Conservation (phyloP, 108 stramenopile genomes). For the Epithemia pelagica region DNA sequence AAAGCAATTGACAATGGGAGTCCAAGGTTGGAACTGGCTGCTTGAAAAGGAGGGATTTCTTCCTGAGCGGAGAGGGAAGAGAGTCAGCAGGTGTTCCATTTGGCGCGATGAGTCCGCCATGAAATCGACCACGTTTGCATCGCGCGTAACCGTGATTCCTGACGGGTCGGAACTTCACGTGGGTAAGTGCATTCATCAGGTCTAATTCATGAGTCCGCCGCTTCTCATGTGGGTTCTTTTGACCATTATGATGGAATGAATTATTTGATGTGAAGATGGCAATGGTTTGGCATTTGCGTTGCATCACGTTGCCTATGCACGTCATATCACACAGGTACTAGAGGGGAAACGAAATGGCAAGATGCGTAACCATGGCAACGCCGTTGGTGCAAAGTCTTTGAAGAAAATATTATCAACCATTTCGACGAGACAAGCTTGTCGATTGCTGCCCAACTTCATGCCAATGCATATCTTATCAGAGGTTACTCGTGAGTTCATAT, state of each 20-base stretch:
- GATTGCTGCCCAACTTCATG: conserved; percentile 27
- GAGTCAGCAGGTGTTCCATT: conserved; percentile 1
- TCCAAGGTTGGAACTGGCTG: conserved; percentile 8
- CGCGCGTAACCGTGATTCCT: not conserved
- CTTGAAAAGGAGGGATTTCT: conserved; percentile 7
- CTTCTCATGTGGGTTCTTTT: no score
- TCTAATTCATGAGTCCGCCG: no score
- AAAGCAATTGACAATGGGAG: conserved; percentile 16
- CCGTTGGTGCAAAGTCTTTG: no score
- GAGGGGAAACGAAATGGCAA: not conserved
- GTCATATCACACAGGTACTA: conserved; percentile 13
- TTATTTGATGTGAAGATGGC: no score
- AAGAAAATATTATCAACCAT: not conserved
- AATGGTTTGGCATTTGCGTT: conserved; percentile 41
- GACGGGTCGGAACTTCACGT: conserved; percentile 6
- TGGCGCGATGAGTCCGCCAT: conserved; percentile 4
- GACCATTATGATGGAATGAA: conserved; percentile 39
- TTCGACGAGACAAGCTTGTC: conserved; percentile 5
- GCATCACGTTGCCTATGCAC: conserved; percentile 31
- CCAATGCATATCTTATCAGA: conserved; percentile 29
- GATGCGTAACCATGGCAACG: no score
- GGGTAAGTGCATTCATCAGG: no score
- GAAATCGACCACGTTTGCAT: not conserved
- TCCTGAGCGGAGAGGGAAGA: not conserved
- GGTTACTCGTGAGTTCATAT: conserved; percentile 24